Evolutionary conservation across 2,329 filamentous ascomycete species (phyloP), one percentile per base, ranked within the genome.

Genomic region (Lachnellula arida): DNA sequence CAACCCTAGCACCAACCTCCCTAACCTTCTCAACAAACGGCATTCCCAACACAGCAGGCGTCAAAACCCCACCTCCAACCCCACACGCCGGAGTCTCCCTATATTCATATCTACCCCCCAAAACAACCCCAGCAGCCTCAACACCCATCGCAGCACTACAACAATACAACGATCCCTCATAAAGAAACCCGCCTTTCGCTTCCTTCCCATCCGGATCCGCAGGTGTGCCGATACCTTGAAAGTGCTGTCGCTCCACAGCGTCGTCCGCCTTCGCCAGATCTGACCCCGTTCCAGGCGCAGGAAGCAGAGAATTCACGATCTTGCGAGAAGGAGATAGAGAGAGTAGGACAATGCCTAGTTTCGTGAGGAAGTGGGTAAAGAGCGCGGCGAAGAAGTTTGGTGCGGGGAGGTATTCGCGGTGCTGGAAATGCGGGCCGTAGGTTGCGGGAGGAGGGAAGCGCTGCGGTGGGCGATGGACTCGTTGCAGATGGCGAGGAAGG

Each of bases 61-160:
- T 81, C 17, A 79, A 68, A 44, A 79, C 71, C 4, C 78, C 78
- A 19, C 74, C 72, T 2, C 74, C 69, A 19, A 76, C 70, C 25
- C 70, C 68, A 53, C 70, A 71, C 55, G 67, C 72, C 19, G 76
- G 66, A 44, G 72, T 68, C 39, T 74, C 68, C 56, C 19, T 19
- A 19, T 19, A 19, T 19, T 19, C 19, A 19, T 19, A 19, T 19
- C 19, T 19, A 19, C 19, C 15, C n/a, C 73, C 68, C 19, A 56
- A 23, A 42, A 56, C 14, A 2, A 52, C 22, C 25, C 35, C 28
- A 47, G 54, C 54, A 19, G 54, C 54, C 15, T 56, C 54, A 40
- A 56, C 43, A 2, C 54, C 50, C 54, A 56, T 56, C 25, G n/a
- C 11, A n/a, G 54, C 50, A 23, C 49, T 53, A 17, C 49, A 56